phyloP scores from a whole-genome alignment of 768 basidiomycete species.

The Gloeopeniophorella convolvens region DNA sequence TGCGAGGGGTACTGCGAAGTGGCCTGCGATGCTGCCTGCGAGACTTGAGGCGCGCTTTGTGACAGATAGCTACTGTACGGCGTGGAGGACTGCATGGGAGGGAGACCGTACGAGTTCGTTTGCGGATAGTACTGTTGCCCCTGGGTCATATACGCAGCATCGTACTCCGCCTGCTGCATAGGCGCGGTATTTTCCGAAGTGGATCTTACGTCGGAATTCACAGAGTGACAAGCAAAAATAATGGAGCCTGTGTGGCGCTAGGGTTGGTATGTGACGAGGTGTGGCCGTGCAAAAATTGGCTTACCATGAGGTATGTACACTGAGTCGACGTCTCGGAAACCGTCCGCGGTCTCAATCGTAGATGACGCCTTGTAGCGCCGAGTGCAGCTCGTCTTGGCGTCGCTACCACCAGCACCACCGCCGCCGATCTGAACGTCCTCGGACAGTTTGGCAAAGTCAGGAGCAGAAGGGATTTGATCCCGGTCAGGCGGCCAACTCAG shows the following conservation, averaged over 20 bases:
- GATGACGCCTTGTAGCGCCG: slow-evolving; percentile 74
- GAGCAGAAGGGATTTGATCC: slow-evolving; percentile 31
- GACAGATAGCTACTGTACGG: slow-evolving; percentile 19
- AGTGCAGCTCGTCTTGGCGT: slow-evolving; percentile 83
- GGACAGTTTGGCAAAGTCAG: slow-evolving; percentile 50
- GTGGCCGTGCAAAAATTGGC: slow-evolving; percentile 27
- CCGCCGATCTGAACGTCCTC: slow-evolving; percentile 59
- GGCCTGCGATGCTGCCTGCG: slow-evolving; percentile 16
- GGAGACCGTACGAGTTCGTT: slow-evolving; percentile 24
- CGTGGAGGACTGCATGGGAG: slow-evolving; percentile 22
- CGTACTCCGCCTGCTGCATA: slow-evolving; percentile 22
- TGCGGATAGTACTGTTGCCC: slow-evolving; percentile 26
- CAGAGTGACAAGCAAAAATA: slow-evolving; percentile 71
- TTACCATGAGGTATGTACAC: slow-evolving; percentile 87
- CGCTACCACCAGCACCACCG: slow-evolving; percentile 43
- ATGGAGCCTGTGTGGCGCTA: slow-evolving; percentile 42
- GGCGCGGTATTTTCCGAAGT: slow-evolving; percentile 19
- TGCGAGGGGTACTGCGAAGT: slow-evolving; percentile 14
- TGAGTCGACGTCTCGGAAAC: slow-evolving; percentile 67
- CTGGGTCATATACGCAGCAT: slow-evolving; percentile 24
- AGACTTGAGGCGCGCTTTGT: slow-evolving; percentile 3
- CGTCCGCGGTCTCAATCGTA: slow-evolving; percentile 44
- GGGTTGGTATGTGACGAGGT: slow-evolving; percentile 18
- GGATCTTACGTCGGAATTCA: slow-evolving; percentile 34
- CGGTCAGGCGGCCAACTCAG: slow-evolving; percentile 74